phyloP scores from a whole-genome alignment of 106 monocot genomes.

The Platanthera guangdongensis region DNA sequence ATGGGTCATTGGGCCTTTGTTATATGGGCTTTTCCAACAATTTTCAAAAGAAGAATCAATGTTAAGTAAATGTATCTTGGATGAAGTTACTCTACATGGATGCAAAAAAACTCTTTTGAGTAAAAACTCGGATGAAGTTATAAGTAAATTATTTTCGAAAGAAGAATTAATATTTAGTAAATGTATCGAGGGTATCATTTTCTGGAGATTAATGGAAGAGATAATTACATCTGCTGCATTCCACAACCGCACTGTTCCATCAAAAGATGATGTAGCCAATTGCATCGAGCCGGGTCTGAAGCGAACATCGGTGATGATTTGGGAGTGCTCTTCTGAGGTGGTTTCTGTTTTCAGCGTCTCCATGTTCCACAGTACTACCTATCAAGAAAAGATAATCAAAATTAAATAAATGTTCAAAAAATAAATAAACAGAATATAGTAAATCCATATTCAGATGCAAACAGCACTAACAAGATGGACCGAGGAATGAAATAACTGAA shows the following conservation, averaged over 20 bases:
- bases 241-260: conserved; percentile 82
- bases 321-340: conserved; percentile 49
- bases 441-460: background rate
- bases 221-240: conserved; percentile 61
- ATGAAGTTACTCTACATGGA: background rate
- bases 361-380: conserved; percentile 85
- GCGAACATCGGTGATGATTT: conserved; percentile 77
- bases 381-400: background rate
- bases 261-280: conserved; percentile 81
- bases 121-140: background rate
- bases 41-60: too few species aligned
- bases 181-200: background rate
- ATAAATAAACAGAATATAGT: background rate
- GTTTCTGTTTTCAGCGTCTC: conserved; percentile 60
- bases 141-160: background rate
- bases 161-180: background rate
- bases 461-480: background rate
- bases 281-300: conserved; percentile 67
- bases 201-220: conserved; percentile 1
- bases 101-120: background rate
- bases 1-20: too few species aligned
- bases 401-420: background rate
- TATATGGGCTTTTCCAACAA: too few species aligned
- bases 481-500: background rate
- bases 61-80: too few species aligned